A percentile compares a stretch with the other conserved stretches of the same genome.
Evolutionary conservation across 2,329 filamentous ascomycete genomes (phyloP).

Genomic region (Fusarium succisae): DNA sequence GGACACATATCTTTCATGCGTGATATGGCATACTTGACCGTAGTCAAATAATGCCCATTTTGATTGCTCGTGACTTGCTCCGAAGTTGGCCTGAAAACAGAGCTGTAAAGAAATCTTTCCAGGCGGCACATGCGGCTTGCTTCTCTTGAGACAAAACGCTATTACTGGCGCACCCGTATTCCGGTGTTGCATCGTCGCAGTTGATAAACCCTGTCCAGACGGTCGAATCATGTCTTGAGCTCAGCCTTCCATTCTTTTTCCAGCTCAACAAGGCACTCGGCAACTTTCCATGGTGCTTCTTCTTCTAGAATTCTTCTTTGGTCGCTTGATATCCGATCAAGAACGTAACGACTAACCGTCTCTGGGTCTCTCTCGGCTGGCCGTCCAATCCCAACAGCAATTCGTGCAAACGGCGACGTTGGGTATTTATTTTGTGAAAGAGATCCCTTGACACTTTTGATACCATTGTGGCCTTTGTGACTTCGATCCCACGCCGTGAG

Average conservation of each 20-base stretch:
- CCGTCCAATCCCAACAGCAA: conserved; percentile 89
- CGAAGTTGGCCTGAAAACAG: not conserved
- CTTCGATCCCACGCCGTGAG: conserved; percentile 71
- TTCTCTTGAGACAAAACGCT: not conserved
- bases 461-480: conserved; percentile 76
- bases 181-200: not conserved
- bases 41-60: not conserved
- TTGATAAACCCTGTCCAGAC: not conserved
- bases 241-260: conserved; percentile 51
- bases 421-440: conserved; percentile 56
- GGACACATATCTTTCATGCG: not conserved
- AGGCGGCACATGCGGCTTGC: not conserved
- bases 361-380: conserved; percentile 73
- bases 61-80: not conserved
- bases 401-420: conserved; percentile 60
- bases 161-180: not conserved
- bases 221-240: conserved; percentile 22
- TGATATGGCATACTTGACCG: not conserved
- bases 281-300: conserved; percentile 61
- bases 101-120: not conserved
- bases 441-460: conserved; percentile 70
- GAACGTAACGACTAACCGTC: conserved; percentile 80
- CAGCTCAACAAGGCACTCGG: conserved; percentile 59
- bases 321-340: conserved; percentile 69
- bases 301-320: conserved; percentile 63